Conservation (phyloP, 495 filamentous ascomycete species). For the Sabuloglossum arenarium region DNA sequence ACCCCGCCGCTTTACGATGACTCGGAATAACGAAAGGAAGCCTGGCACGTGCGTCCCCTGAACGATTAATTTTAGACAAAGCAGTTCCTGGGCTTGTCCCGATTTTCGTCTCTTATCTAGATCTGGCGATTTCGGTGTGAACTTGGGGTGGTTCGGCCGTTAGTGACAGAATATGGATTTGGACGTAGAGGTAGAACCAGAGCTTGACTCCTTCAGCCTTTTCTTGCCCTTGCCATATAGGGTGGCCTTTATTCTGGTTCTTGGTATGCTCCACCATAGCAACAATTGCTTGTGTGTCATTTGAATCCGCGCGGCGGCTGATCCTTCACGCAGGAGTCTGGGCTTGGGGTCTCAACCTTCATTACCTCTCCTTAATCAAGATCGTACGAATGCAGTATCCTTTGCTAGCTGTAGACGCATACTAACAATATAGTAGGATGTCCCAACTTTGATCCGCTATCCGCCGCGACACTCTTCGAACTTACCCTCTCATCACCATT, state of each 20-base stretch:
- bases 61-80: no score
- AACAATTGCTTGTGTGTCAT: not conserved
- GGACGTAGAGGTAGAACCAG: slow-evolving; percentile 57
- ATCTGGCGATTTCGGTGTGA: no score
- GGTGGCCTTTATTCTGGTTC: slow-evolving; percentile 54
- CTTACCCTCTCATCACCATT: slow-evolving; percentile 51
- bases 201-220: slow-evolving; percentile 69
- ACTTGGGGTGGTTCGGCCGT: not conserved
- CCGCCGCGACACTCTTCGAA: slow-evolving; percentile 40
- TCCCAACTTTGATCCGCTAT: slow-evolving; percentile 61
- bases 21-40: no score
- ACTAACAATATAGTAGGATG: slow-evolving; percentile 33
- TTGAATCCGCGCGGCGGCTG: not conserved
- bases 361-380: slow-evolving; percentile 48
- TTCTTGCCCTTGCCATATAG: slow-evolving; percentile 73
- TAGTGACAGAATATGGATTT: slow-evolving; percentile 34
- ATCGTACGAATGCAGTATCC: slow-evolving; percentile 28
- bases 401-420: not conserved
- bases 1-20: not conserved
- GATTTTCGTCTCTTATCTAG: no score
- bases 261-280: slow-evolving; percentile 32
- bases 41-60: no score
- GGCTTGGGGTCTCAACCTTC: slow-evolving; percentile 78
- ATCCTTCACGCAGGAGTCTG: slow-evolving; percentile 42
- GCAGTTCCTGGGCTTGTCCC: no score